Evolutionary conservation across 225 moss, liverwort and hornwort genomes (phyloP), one percentile per base, ranked within the genome.

Genomic region (Pseudisothecium myosuroides): DNA sequence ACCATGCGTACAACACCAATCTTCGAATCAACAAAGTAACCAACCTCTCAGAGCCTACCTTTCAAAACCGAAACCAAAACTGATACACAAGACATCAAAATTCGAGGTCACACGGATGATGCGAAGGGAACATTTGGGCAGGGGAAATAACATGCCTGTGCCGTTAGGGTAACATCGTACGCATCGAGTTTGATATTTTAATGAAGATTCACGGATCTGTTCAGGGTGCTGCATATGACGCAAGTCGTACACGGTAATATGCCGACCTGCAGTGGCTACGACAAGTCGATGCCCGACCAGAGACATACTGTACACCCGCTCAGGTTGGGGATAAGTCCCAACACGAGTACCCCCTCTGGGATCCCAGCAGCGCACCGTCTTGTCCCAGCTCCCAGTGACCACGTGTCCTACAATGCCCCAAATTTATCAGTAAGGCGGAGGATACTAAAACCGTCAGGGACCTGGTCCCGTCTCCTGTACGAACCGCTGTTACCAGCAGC

Each of bases 341-440:
- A 95, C 95, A 86, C 94, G 93, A 80, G 94, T 92, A 52, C 96
- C 94, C 43, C 94, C 96, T 83, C 98, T 95, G 36, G 98, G 96
- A 95, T 99, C 98, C 98, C 98, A 99, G 89, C 96, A 97, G 88
- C 97, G 93, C 89, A 99, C 94, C 22, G 97, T 99, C 92, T 99
- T 99, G 91, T 99, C 98, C 97, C 98, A 99, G 91, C 99, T 99
- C 60, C 97, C 98, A 18, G 95, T 96, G 28, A 99, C 93, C 52
- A 97, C 96, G 91, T 97, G 98, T 28, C 98, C 98, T 98, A 45
- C 49, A 90, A 75, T 62, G 65, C 52, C 65, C 82, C 87, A 93
- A 62, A 85, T 17, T 36, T 31, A 85, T 61, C 62, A 89, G 52
- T 22, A 85, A 36, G 65, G 29, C 32, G 32, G 66, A 66, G 78